Evolutionary conservation across 2,329 filamentous ascomycete genomes (phyloP).

Genomic region (Xylariaceae sp.): DNA sequence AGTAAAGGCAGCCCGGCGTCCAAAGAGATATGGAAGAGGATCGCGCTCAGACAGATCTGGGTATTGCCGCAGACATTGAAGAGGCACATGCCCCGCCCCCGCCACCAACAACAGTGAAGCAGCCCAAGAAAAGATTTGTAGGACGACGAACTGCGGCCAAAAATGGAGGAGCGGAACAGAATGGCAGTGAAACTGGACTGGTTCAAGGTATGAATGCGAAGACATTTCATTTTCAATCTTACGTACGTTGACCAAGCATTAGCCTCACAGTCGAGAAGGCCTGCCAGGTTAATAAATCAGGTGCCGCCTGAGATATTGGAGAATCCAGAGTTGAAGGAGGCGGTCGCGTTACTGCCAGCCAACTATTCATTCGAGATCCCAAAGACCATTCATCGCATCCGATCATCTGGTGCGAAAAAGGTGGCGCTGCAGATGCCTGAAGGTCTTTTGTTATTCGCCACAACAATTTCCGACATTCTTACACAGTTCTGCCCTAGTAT

Average conservation of each 20-base stretch:
- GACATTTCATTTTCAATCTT: not conserved
- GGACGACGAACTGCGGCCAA: slow-evolving; percentile 67
- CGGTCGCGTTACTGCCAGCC: slow-evolving; percentile 80
- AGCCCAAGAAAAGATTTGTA: slow-evolving; percentile 90
- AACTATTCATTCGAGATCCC: slow-evolving; percentile 99
- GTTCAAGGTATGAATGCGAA: slow-evolving; percentile 59
- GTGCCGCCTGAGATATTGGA: slow-evolving; percentile 85
- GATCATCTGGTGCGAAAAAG: slow-evolving; percentile 72
- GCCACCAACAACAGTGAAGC: slow-evolving; percentile 43
- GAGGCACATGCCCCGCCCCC: slow-evolving; percentile 39
- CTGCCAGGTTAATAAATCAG: slow-evolving; percentile 82
- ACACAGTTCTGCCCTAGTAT: slow-evolving; percentile 89
- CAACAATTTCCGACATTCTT: slow-evolving; percentile 94
- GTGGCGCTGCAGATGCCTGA: slow-evolving; percentile 98
- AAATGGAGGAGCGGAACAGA: slow-evolving; percentile 33
- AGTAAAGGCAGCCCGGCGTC: not conserved
- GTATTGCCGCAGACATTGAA: slow-evolving; percentile 65
- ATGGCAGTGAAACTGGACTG: slow-evolving; percentile 59
- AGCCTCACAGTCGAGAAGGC: slow-evolving; percentile 71
- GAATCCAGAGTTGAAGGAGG: slow-evolving; percentile 80
- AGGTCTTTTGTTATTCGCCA: slow-evolving; percentile 90
- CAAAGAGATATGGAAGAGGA: slow-evolving; percentile 68
- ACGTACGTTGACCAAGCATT: slow-evolving; percentile 9
- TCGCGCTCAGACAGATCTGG: slow-evolving; percentile 66
- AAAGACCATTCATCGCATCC: slow-evolving; percentile 95